Evolutionary conservation across 306 rosid genomes (phyloP), one percentile per base, ranked within the genome.

Genomic region (Dicorynia guianensis): DNA sequence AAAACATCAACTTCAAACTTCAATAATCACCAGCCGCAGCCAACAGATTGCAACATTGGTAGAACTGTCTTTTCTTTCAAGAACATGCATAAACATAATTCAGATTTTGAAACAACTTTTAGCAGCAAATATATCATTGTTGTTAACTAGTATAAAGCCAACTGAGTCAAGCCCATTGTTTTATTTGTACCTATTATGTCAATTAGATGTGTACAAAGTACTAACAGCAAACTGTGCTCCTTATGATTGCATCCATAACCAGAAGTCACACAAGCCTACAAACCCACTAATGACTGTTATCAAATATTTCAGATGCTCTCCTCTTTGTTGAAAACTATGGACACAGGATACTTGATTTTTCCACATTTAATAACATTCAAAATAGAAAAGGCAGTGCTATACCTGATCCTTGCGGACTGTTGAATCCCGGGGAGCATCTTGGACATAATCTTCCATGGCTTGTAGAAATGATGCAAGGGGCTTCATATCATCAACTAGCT

Each of bases 381-480:
- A 25, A 12, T n/a, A 14, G 46, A 42, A 55, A 4, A 53, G 13
- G 15, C 0, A 2, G 8, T 53, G 53, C 48, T 69, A 63, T 83
- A 96, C 99, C 97, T 88, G 96, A 81, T 91, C 93, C 85, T 90
- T 96, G 59, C 93, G 96, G 75, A 83, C 82, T 56, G 82, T 79
- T 56, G 84, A 81, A 69, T 74, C 84, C 80, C 86, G 84, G 30
- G 99, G 98, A 80, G 97, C 99, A 46, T 93, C 98, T 88, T 71
- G 86, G 75, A 93, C 93, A 38, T 96, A 96, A 77, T 96, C 99
- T 83, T 96, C 98, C 99, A 96, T 96, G 81, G 99, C 87, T 90
- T 92, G 99, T 76, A 96, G 85, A 85, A 96, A 96, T 40, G 99
- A 96, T 25, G 91, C 84, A 33, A 97, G 99, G 64, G 98, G 94